Evolutionary conservation across 2,329 filamentous ascomycete species (phyloP), one percentile per base, ranked within the genome.

Genomic region (Zymoseptoria brevis): DNA sequence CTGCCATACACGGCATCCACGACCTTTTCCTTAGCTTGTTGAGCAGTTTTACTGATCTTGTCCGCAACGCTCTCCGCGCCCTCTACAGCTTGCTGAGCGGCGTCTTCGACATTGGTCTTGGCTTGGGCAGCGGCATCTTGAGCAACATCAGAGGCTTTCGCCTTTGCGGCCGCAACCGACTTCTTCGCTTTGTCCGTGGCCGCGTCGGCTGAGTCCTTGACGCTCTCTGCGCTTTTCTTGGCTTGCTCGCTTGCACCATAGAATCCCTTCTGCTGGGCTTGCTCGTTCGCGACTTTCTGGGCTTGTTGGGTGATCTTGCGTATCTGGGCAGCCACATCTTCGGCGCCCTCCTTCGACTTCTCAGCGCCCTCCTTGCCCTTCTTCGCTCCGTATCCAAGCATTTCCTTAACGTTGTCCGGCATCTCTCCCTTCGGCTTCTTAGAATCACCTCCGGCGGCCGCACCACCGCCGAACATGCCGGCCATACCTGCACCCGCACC

Each of bases 321-420:
- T 16, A 45, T 45, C 7, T 45, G 35, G 6, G 35, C 49, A 35
- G 29, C 50, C n/a, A 35, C 52, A n/a, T 49, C 52, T 13, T 55
- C 57, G 24, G 45, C 53, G 45, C 26, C 52, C 35, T 58, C 57
- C 11, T 58, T 55, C 22, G 22, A 3, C 16, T 1, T 16, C 41
- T 55, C 56, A n/a, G 41, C 45, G 19, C 57, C 58, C 26, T 60
- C 55, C 22, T 55, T 55, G 19, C 45, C 58, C 26, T 54, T 52
- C 41, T 57, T 55, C 7, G 50, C 51, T 16, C 21, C 51, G 2
- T 53, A 50, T 13, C 60, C 60, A 11, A 65, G 45, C 59, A 62
- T 57, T 57, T 62, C 56, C 57, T 63, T 66, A 4, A 66, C 60
- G 21, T 54, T 58, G 29, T 62, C 60, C 19, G 64, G 63, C 64